Evolutionary conservation across 306 rosid species (phyloP).

Genomic region (Abrus pulchellus): DNA sequence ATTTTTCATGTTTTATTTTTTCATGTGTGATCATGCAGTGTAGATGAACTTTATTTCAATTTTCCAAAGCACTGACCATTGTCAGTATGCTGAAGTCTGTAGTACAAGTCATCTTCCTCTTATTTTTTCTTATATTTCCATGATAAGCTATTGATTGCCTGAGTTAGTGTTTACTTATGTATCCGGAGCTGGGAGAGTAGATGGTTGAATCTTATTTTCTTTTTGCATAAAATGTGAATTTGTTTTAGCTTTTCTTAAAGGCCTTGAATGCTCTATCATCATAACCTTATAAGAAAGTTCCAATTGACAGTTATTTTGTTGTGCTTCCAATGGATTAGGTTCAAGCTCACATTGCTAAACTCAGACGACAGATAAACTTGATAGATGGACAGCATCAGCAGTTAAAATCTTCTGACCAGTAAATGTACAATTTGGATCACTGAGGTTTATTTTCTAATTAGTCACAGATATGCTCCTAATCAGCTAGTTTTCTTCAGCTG

Average conservation of each 20-base stretch:
- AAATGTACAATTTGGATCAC: slow-evolving; percentile 48
- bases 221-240: slow-evolving; percentile 10
- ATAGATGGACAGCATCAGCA: slow-evolving; percentile 70
- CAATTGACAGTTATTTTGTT: slow-evolving; percentile 30
- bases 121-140: neutral
- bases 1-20: slow-evolving; percentile 21
- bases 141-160: slow-evolving; percentile 20
- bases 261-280: neutral
- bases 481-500: slow-evolving; percentile 31
- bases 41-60: slow-evolving; percentile 32
- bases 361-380: slow-evolving; percentile 64
- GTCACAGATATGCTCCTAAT: slow-evolving; percentile 34
- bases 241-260: slow-evolving; percentile 35
- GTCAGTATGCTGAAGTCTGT: slow-evolving; percentile 15
- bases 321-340: slow-evolving; percentile 54
- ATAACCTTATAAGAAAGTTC: slow-evolving; percentile 17
- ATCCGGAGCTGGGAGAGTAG: neutral
- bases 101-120: neutral
- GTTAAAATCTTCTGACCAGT: slow-evolving; percentile 60
- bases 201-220: slow-evolving; percentile 16
- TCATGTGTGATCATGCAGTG: neutral
- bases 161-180: slow-evolving; percentile 7
- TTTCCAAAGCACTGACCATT: slow-evolving; percentile 34
- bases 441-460: slow-evolving; percentile 30
- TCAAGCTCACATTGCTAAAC: slow-evolving; percentile 79